phyloP scores from a whole-genome alignment of 768 basidiomycete species.

The Termitomyces bulborhizus region DNA sequence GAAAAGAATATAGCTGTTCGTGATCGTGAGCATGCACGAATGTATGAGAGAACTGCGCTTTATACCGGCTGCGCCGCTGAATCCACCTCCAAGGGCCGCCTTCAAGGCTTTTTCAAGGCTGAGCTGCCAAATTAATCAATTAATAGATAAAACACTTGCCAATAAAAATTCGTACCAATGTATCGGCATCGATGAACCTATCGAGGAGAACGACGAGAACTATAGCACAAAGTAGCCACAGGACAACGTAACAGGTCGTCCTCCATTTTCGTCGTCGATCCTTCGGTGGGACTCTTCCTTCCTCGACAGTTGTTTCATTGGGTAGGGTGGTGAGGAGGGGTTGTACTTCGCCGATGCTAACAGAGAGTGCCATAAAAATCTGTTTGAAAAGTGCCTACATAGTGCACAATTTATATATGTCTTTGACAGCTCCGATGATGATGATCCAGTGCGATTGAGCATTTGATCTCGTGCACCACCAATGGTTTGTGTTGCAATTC shows the following conservation, averaged over 20 bases:
- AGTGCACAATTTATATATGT: background rate
- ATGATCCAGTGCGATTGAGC: too few species aligned
- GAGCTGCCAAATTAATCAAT: constrained; percentile 43
- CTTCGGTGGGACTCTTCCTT: background rate
- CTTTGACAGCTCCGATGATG: too few species aligned
- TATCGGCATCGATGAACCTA: constrained; percentile 61
- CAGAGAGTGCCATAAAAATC: too few species aligned
- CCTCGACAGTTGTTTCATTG: background rate
- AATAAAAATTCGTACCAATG: constrained; percentile 37
- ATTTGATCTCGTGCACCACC: too few species aligned
- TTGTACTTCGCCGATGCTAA: background rate
- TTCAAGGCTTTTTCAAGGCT: constrained; percentile 72
- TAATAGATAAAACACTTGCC: background rate
- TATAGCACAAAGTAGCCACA: constrained; percentile 29
- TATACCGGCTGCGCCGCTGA: constrained; percentile 81
- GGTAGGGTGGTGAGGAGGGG: background rate
- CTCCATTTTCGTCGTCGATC: constrained; percentile 14
- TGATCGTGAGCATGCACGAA: background rate
- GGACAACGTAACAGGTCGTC: constrained; percentile 21
- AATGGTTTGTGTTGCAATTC: too few species aligned
- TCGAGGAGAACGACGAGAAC: constrained; percentile 53
- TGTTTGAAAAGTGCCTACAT: background rate
- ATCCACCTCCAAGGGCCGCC: constrained; percentile 81
- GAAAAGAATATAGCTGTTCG: constrained; percentile 86
- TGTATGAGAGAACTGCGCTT: background rate